Conservation (phyloP, 345 rosid genomes). For the Citrus medica region DNA sequence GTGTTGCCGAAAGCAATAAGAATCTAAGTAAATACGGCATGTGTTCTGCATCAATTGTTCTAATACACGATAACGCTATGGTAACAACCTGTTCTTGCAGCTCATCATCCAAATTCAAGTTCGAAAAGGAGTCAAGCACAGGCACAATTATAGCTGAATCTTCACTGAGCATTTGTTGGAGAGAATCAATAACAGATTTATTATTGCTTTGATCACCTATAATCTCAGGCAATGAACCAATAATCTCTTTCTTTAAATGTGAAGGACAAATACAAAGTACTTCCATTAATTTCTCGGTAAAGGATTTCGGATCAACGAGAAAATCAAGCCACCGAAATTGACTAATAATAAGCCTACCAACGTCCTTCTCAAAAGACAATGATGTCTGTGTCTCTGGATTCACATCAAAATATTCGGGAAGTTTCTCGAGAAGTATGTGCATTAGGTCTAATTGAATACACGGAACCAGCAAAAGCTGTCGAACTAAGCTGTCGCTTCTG, state of each 20-base stretch:
- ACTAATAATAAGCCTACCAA: conserved; percentile 64
- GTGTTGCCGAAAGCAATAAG: conserved; percentile 75
- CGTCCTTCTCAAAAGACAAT: conserved; percentile 55
- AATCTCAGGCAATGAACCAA: conserved; percentile 87
- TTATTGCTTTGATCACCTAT: conserved; percentile 54
- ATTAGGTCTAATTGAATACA: conserved; percentile 63
- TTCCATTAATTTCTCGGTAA: conserved; percentile 66
- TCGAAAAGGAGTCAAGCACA: conserved; percentile 74
- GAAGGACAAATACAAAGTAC: conserved; percentile 61
- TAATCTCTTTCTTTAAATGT: conserved; percentile 71
- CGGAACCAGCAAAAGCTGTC: conserved; percentile 64
- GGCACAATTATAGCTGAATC: conserved; percentile 68
- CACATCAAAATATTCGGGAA: conserved; percentile 62
- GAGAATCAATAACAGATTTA: conserved; percentile 52
- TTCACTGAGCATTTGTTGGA: conserved; percentile 73
- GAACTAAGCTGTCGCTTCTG: conserved; percentile 50
- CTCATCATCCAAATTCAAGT: conserved; percentile 59
- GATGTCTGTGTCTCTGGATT: conserved; percentile 23
- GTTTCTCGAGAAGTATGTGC: conserved; percentile 66
- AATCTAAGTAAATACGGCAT: conserved; percentile 74
- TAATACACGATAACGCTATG: conserved; percentile 68
- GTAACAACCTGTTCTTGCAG: conserved; percentile 79
- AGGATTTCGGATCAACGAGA: conserved; percentile 45
- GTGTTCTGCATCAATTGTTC: conserved; percentile 67
- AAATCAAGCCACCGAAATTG: conserved; percentile 87